Percentiles rank a stretch among this genome's conserved stretches.
These are phyloP conservation scores for Dunaliella primolecta DNA, from an alignment of 139 green algal species.

Conservation along the genomic window DNA sequence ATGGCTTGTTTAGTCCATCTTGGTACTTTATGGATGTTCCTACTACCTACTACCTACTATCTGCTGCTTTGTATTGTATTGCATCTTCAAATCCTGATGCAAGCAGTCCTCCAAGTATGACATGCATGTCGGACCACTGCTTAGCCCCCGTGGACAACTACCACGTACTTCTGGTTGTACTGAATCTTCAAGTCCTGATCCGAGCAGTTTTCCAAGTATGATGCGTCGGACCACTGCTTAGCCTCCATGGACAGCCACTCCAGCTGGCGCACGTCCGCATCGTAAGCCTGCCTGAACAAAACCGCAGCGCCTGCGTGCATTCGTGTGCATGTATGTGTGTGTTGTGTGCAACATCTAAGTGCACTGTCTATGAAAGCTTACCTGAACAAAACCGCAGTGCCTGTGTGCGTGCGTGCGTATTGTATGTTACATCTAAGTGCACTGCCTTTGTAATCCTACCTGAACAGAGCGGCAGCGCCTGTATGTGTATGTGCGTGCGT, in stretches of 20 bases:
- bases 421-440: no score
- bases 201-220: neutral
- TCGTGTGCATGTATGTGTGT: no score
- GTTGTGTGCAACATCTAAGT: no score
- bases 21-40: no score
- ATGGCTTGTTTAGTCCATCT: no score
- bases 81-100: neutral
- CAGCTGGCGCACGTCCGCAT: neutral
- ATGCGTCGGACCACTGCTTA: conserved; percentile 4
- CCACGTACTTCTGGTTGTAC: neutral
- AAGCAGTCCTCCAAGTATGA: neutral
- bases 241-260: conserved; percentile 10
- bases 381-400: neutral
- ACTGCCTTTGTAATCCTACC: no score
- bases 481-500: neutral
- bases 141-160: conserved; percentile 2
- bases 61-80: neutral
- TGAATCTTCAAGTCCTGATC: neutral
- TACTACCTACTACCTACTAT: no score
- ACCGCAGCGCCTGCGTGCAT: neutral
- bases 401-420: no score
- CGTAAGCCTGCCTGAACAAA: neutral
- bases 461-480: neutral
- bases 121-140: neutral
- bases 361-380: no score